Conservation (phyloP, 805 yeast genomes). For the Citeromyces nyonsensis region DNA sequence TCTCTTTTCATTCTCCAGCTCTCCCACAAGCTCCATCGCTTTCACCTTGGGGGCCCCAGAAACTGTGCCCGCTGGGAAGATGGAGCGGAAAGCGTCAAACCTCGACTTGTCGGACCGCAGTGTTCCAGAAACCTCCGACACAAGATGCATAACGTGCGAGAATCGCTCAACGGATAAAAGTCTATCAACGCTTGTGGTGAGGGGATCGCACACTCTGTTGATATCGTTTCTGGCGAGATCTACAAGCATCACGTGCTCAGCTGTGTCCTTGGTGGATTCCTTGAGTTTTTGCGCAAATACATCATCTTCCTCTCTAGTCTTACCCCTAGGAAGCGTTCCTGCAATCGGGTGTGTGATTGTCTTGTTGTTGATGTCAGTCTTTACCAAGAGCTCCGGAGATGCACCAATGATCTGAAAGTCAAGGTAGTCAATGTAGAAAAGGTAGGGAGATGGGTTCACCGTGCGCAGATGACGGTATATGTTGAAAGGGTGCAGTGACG, state of each 20-base stretch:
- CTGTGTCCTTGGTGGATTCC: slow-evolving; percentile 77
- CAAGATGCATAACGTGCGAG: slow-evolving; percentile 94
- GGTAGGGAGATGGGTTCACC: slow-evolving; percentile 94
- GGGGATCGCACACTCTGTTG: slow-evolving; percentile 86
- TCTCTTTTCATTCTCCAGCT: slow-evolving; percentile 79
- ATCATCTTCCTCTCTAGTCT: slow-evolving; percentile 86
- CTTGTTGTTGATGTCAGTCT: slow-evolving; percentile 55
- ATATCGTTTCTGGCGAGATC: slow-evolving; percentile 95
- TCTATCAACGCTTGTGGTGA: slow-evolving; percentile 74
- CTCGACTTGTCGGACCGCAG: slow-evolving; percentile 72
- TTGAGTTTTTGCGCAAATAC: slow-evolving; percentile 58
- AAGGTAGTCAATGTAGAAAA: slow-evolving; percentile 82
- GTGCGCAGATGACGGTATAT: slow-evolving; percentile 88
- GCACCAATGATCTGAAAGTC: slow-evolving; percentile 97
- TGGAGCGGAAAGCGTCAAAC: slow-evolving; percentile 94
- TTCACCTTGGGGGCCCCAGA: slow-evolving; percentile 96
- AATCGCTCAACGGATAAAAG: slow-evolving; percentile 83
- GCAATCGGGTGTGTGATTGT: slow-evolving; percentile 96
- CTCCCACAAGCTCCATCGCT: slow-evolving; percentile 91
- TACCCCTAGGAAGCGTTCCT: slow-evolving; percentile 87
- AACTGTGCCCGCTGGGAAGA: slow-evolving; percentile 98
- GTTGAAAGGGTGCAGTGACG: slow-evolving; percentile 91
- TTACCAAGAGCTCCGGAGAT: slow-evolving; percentile 87
- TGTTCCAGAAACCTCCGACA: slow-evolving; percentile 88
- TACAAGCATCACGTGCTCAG: slow-evolving; percentile 97